A percentile compares a stretch with the other conserved stretches of the same genome.
Evolutionary conservation across 2,329 filamentous ascomycete species (phyloP).

Genomic region (Lasiodiplodia sp.): DNA sequence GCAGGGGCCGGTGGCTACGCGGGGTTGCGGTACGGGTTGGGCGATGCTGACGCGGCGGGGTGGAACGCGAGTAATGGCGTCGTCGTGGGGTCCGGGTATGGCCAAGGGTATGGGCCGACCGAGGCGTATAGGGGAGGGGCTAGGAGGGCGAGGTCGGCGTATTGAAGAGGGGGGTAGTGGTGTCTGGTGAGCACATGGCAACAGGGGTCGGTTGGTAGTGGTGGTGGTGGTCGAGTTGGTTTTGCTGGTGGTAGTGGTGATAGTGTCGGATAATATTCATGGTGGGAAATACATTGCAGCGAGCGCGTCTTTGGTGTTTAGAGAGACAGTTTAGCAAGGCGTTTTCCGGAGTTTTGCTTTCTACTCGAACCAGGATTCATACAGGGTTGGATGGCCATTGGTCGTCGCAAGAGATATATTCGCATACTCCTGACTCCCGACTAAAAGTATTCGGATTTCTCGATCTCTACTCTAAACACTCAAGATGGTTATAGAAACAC

Average conservation of each 20-base stretch:
- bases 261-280: too few species aligned
- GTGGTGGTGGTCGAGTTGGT: neutral
- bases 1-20: neutral
- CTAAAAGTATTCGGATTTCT: neutral
- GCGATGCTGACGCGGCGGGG: constrained; percentile 7
- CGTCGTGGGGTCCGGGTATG: constrained; percentile 4
- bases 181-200: too few species aligned
- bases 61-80: constrained; percentile 18
- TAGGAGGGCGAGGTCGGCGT: constrained; percentile 2
- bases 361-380: neutral
- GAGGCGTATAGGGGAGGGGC: neutral
- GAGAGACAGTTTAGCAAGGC: neutral
- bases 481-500: too few species aligned
- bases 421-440: neutral
- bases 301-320: neutral
- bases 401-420: neutral
- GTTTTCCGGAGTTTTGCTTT: neutral
- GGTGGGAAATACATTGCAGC: neutral
- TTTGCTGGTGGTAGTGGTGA: too few species aligned
- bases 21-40: constrained; percentile 10
- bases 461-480: neutral
- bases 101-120: constrained; percentile 1
- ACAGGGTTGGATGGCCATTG: neutral
- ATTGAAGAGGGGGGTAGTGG: neutral
- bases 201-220: neutral